These are phyloP conservation scores for Gigaspora rosea DNA, from an alignment of 192 early-diverging fungal species.

Conservation along the genomic window DNA sequence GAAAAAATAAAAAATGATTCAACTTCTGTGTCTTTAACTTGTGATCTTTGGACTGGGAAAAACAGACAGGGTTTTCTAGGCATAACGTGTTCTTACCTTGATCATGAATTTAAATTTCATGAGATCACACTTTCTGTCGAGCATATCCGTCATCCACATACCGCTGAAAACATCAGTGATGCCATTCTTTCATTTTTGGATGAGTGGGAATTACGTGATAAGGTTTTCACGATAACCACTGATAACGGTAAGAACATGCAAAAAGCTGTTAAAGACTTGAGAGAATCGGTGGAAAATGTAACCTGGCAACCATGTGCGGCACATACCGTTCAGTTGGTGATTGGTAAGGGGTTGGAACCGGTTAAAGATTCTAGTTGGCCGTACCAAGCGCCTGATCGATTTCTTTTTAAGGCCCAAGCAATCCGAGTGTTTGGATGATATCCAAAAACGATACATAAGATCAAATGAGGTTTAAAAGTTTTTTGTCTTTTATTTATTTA, in stretches of 20 bases:
- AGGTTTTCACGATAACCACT: background rate
- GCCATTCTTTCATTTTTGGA: background rate
- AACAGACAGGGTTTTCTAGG: background rate
- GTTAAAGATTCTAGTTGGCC: background rate
- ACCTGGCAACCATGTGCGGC: background rate
- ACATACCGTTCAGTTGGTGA: background rate
- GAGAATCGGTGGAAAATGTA: background rate
- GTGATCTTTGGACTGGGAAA: background rate
- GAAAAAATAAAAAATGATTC: background rate
- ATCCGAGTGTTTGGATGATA: background rate
- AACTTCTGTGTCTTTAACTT: background rate
- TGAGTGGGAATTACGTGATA: background rate
- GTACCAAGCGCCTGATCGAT: background rate
- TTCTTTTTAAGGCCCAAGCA: background rate
- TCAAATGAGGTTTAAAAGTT: background rate
- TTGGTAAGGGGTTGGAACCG: background rate
- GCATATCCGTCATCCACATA: background rate
- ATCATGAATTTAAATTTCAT: background rate
- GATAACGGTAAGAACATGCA: background rate
- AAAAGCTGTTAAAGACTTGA: background rate
- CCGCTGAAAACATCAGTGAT: background rate
- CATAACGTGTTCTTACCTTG: background rate
- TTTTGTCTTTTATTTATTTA: background rate
- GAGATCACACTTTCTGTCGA: background rate
- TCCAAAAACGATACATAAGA: background rate